These are phyloP conservation scores for Arachnomyces sp. DNA, from an alignment of 2,329 filamentous ascomycete species.

Conservation along the genomic window DNA sequence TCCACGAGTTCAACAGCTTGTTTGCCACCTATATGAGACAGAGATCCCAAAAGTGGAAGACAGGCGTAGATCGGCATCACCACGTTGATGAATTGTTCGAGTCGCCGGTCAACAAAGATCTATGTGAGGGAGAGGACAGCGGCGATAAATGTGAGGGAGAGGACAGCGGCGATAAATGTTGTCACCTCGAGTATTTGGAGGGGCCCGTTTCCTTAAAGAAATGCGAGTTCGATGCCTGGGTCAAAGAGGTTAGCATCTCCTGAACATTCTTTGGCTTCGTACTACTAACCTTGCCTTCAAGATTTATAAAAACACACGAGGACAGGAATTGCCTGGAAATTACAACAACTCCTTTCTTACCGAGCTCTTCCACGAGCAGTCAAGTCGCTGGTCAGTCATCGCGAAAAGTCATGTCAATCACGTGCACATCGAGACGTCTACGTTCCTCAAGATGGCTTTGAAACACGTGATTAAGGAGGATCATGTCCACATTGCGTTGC, in stretches of 20 bases:
- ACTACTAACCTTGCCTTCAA: slow-evolving; percentile 12
- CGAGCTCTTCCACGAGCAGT: slow-evolving; percentile 22
- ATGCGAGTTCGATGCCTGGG: not conserved
- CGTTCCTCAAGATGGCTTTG: slow-evolving; percentile 8
- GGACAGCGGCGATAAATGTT: slow-evolving; percentile 3
- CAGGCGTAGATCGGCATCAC: slow-evolving; percentile 1
- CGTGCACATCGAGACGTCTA: slow-evolving; percentile 6
- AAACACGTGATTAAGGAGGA: slow-evolving; percentile 7
- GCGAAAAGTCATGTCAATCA: slow-evolving; percentile 12
- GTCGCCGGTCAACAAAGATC: slow-evolving; percentile 10
- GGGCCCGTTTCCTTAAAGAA: not conserved
- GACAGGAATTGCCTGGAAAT: slow-evolving; percentile 23
- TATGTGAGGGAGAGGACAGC: slow-evolving; percentile 11
- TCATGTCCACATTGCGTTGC: slow-evolving; percentile 2
- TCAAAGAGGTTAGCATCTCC: too few species aligned
- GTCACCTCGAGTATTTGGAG: not conserved
- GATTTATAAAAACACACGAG: slow-evolving; percentile 19
- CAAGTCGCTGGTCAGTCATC: slow-evolving; percentile 18
- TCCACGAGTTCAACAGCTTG: slow-evolving; percentile 14
- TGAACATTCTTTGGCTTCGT: too few species aligned
- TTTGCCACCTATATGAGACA: slow-evolving; percentile 16
- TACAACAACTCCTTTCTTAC: slow-evolving; percentile 20
- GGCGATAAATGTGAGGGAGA: slow-evolving; percentile 15
- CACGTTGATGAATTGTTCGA: not conserved
- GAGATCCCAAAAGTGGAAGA: slow-evolving; percentile 13